Conservation (phyloP, 768 basidiomycete genomes). For the Lactifluus volemus region DNA sequence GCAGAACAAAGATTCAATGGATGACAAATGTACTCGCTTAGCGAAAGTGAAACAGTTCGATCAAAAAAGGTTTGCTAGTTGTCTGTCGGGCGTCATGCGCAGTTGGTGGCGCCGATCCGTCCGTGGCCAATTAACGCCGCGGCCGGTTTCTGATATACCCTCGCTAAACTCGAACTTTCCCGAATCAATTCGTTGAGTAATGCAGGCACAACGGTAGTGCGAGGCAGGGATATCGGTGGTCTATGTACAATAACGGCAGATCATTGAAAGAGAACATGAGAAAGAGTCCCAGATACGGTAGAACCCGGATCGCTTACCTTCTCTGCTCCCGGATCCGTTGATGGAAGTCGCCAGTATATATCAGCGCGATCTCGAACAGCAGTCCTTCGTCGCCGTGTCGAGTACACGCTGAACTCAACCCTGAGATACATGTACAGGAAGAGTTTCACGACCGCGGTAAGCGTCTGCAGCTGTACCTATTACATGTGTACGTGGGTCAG, state of each 20-base stretch:
- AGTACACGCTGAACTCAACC: constrained; percentile 90
- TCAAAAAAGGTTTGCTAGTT: too few species aligned
- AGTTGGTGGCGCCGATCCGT: too few species aligned
- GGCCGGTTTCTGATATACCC: constrained; percentile 95
- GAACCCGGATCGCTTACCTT: constrained; percentile 46
- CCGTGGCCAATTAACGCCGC: too few species aligned
- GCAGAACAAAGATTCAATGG: too few species aligned
- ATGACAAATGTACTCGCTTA: too few species aligned
- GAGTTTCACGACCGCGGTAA: constrained; percentile 95
- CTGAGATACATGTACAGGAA: constrained; percentile 94
- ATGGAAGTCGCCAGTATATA: constrained; percentile 45
- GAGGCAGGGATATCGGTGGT: constrained; percentile 89
- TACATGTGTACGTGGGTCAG: not conserved
- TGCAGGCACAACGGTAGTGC: constrained; percentile 81
- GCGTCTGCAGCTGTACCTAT: constrained; percentile 58
- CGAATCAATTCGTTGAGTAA: constrained; percentile 90
- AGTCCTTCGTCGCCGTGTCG: constrained; percentile 67
- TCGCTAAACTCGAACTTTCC: constrained; percentile 86
- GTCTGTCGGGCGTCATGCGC: too few species aligned
- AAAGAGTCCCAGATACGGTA: not conserved
- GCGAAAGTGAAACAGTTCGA: too few species aligned
- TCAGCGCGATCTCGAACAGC: constrained; percentile 83
- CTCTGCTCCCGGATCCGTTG: constrained; percentile 87
- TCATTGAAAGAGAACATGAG: constrained; percentile 29
- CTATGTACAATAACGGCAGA: constrained; percentile 83